A percentile compares a stretch with the other conserved stretches of the same genome.
phyloP scores from a whole-genome alignment of 2,329 filamentous ascomycete genomes.

The Aspergillus fischeri region DNA sequence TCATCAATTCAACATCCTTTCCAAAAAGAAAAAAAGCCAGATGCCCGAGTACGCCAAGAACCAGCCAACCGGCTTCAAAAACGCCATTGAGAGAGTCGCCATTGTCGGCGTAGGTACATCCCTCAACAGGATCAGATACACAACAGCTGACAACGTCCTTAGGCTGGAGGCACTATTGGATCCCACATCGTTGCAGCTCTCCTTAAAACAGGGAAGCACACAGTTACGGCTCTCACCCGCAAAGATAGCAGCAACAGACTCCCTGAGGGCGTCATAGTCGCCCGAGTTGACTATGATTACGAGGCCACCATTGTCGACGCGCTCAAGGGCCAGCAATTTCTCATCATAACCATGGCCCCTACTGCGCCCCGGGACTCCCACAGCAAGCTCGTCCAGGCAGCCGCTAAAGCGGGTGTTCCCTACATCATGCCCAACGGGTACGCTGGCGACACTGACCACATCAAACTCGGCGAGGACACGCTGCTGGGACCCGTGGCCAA shows the following conservation, averaged over 20 bases:
- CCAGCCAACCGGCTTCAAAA: conserved; percentile 22
- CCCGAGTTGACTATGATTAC: conserved; percentile 48
- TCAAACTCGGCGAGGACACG: conserved; percentile 31
- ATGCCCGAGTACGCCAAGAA: conserved; percentile 23
- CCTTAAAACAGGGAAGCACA: conserved; percentile 47
- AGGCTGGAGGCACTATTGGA: conserved; percentile 36
- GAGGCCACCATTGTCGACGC: conserved; percentile 45
- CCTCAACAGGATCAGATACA: background rate
- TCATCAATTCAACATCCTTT: background rate
- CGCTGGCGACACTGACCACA: conserved; percentile 28
- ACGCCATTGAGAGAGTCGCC: conserved; percentile 35
- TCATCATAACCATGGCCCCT: conserved; percentile 53
- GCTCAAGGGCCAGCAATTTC: conserved; percentile 52
- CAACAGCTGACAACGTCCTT: conserved; percentile 6
- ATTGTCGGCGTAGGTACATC: conserved; percentile 34
- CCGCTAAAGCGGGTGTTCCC: conserved; percentile 51
- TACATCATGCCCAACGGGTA: conserved; percentile 54
- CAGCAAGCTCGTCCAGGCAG: conserved; percentile 51
- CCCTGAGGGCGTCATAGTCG: conserved; percentile 43
- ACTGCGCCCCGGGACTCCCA: conserved; percentile 46
- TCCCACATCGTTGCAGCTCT: conserved; percentile 32
- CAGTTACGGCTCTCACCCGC: conserved; percentile 51
- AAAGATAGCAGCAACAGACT: conserved; percentile 38
- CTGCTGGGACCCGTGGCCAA: conserved; percentile 29
- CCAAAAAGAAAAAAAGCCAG: too few relatives aligned